A percentile compares a stretch with the other conserved stretches of the same genome.
These are phyloP conservation scores for Ceratocystiopsis minuta DNA, from an alignment of 2,329 filamentous ascomycete genomes.

Conservation along the genomic window DNA sequence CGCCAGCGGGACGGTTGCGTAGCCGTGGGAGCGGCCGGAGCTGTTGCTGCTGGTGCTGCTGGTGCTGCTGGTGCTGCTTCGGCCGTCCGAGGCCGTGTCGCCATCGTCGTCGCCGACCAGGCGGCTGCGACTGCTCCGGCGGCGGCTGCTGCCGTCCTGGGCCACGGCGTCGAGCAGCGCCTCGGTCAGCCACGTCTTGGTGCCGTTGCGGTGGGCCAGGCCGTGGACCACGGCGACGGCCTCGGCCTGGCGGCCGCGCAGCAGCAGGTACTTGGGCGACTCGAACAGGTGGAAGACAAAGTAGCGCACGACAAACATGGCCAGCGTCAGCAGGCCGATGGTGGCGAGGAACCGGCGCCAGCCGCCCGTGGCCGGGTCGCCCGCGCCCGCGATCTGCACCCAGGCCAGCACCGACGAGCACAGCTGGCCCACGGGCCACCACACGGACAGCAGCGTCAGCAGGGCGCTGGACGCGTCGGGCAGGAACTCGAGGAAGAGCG, in stretches of 20 bases:
- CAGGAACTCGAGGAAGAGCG: constrained; percentile 68
- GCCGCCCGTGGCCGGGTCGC: constrained; percentile 35
- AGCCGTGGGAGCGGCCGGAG: neutral
- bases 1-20: neutral
- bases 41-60: neutral
- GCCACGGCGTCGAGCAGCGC: constrained; percentile 44
- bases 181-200: constrained; percentile 58
- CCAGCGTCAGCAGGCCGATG: constrained; percentile 53
- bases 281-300: constrained; percentile 69
- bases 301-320: constrained; percentile 64
- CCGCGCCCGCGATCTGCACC: constrained; percentile 41
- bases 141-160: constrained; percentile 22
- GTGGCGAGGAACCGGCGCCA: constrained; percentile 61
- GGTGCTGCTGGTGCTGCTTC: constrained; percentile 2
- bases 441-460: constrained; percentile 63
- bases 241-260: constrained; percentile 56
- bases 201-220: constrained; percentile 53
- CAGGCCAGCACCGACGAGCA: constrained; percentile 55
- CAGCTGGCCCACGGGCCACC: constrained; percentile 74
- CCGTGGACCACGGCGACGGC: constrained; percentile 66
- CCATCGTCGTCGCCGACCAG: constrained; percentile 3
- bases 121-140: constrained; percentile 8
- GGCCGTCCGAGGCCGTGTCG: neutral
- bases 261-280: constrained; percentile 69
- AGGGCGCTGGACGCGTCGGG: constrained; percentile 57